Base-by-base conservation (phyloP, 768 basidiomycete species). In the Tubosaeta sp. region DNA sequence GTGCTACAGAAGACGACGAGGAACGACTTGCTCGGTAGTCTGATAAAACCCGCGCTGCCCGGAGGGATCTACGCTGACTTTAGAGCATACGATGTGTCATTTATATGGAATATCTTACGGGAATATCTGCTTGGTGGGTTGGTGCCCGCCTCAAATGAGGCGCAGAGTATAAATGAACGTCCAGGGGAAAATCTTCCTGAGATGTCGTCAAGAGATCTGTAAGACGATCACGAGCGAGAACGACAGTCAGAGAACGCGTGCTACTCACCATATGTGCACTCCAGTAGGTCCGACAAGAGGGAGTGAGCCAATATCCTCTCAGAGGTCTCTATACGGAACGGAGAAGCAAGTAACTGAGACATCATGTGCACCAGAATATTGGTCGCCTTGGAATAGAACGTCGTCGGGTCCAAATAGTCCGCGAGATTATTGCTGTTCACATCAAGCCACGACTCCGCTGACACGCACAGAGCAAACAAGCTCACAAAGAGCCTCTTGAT, bases 391-490 rank as follows among this genome's bases (percentile, higher is more conserved):
- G 73, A 68, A 59, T 75, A 79, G 56, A 90, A 64, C 3, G 69
- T 65, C 4, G 61, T 62, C 0, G 87, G 85, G 12, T 73, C 70
- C 24, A 72, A 67, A 39, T 76, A 62, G 14, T 63, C 75, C 19
- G 71, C 71, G 43, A 74, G 65, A 21, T 54, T 58, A n/a, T 65
- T 55, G 19, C 71, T 69, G 38, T 72, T 69, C n/a, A 69, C 71
- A 45, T 79, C 78, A 30, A 75, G 62, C 82, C 87, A 89, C 29
- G 75, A 64, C 53, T 85, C 84, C 31, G 87, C 69, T 1, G 75
- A 73, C 46, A 73, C 63, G 59, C 78, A 81, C 27, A 88, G 71
- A 34, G 75, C 74, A 11, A 86, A 60, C 38, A 87, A 61, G 34
- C 76, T 72, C 22, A 71, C 66, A 50, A 84, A 76, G 5, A 83